phyloP scores from a whole-genome alignment of 345 rosid species.

The Isatis tinctoria region DNA sequence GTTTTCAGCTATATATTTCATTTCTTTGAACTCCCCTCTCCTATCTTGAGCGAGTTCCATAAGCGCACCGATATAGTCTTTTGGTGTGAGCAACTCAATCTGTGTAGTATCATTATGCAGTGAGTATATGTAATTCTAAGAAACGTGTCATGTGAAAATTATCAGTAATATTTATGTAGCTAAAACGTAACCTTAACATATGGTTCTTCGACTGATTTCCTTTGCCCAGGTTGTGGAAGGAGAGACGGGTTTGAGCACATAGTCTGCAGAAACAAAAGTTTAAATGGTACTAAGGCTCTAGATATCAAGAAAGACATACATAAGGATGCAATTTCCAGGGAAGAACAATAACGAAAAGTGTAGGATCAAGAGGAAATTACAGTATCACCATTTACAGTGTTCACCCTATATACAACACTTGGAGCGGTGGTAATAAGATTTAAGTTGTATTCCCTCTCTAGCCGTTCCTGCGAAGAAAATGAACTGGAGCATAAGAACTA shows the following conservation, averaged over 20 bases:
- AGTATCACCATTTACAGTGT: constrained; percentile 64
- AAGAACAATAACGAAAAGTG: constrained; percentile 11
- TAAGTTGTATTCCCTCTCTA: constrained; percentile 95
- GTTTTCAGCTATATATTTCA: constrained; percentile 85
- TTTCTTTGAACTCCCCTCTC: constrained; percentile 92
- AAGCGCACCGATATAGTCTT: constrained; percentile 86
- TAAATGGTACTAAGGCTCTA: constrained; percentile 23
- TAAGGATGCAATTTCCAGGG: constrained; percentile 8
- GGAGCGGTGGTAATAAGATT: constrained; percentile 98
- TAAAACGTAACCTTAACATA: constrained; percentile 66
- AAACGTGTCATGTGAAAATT: not conserved
- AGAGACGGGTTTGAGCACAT: constrained; percentile 95
- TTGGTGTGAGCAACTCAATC: constrained; percentile 98
- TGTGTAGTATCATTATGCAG: constrained; percentile 32
- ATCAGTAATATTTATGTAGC: not conserved
- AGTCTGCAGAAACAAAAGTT: constrained; percentile 49
- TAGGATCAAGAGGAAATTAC: constrained; percentile 57
- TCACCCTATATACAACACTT: constrained; percentile 94
- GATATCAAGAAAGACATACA: constrained; percentile 6
- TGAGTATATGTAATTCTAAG: constrained; percentile 5
- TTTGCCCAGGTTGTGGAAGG: constrained; percentile 94
- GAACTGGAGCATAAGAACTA: constrained; percentile 4
- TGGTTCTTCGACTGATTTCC: constrained; percentile 91
- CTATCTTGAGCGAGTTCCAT: constrained; percentile 99
- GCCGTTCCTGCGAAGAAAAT: constrained; percentile 78